Evolutionary conservation across 768 basidiomycete species (phyloP), one percentile per base, ranked within the genome.

Genomic region (Goffeauzyma gilvescens): DNA sequence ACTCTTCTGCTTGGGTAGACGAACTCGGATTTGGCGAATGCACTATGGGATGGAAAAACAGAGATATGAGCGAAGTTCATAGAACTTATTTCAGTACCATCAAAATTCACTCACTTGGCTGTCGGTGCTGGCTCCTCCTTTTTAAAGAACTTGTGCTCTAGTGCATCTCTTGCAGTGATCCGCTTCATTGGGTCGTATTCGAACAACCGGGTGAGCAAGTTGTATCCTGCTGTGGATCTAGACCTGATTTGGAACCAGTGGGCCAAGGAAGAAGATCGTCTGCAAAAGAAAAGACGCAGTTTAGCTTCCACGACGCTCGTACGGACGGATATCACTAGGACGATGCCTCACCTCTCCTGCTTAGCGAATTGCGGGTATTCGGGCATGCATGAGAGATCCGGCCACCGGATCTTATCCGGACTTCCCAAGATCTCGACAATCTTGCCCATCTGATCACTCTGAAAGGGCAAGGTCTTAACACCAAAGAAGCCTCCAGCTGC

Each of bases 351-450:
- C 78, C 64, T 67, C 56, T 87, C 83, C 12, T 87, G 71, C 9
- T 76, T 72, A 42, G 75, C 76, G 72, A 87, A 77, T 54, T 73
- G 81, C 32, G 72, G 72, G 52, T 82, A 87, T 66, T 95, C 89
- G 1, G 82, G 82, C 75, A 89, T 85, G 44, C 84, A 71, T 2
- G 71, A 67, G 13, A 93, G 69, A 12, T 77, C 78, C 1, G 83
- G 80, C 90, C 90, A 98, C 20, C 84, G 76, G 37, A 74, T 73
- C 51, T 81, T 78, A 39, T 81, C 73, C 32, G 89, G 80, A 4
- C 81, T 84, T 4, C 93, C 89, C 14, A 93, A 63, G 0, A 96
- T 79, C 54, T 98, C 93, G 45, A 95, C 79, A n/a, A 98, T 93
- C 65, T 85, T 89, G 21, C 82, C 66, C 46, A 96, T 71, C 55